Evolutionary conservation across 176 grass and related monocot genomes (phyloP).

Genomic region (Chrysopogon serrulatus): DNA sequence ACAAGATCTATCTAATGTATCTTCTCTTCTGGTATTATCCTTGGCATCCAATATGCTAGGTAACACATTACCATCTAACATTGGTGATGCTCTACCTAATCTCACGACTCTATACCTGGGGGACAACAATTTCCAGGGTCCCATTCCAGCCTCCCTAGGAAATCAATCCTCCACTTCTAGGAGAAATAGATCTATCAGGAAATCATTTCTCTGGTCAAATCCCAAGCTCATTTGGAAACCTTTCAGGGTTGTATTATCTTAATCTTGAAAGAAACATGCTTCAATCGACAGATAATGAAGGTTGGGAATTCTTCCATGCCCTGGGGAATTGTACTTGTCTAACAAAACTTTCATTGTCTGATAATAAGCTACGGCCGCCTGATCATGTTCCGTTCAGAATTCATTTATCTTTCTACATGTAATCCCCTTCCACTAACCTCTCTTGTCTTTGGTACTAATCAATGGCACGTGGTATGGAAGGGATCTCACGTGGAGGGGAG

Average conservation of each 20-base stretch:
- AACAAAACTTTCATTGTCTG: not conserved
- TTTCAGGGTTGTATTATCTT: not conserved
- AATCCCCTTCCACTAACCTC: not conserved
- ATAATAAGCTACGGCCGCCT: not conserved
- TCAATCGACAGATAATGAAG: not conserved
- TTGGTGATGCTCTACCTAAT: too few species aligned
- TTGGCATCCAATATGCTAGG: too few species aligned
- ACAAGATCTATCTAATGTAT: too few species aligned
- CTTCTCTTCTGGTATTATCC: too few species aligned
- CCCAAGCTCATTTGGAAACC: conserved; percentile 5
- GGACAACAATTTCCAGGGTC: too few species aligned
- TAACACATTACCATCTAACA: too few species aligned
- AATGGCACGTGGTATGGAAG: not conserved
- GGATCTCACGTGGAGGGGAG: too few species aligned
- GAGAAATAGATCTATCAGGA: accelerated
- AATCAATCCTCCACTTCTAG: too few species aligned
- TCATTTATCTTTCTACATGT: not conserved
- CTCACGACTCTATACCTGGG: too few species aligned
- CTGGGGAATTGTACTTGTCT: conserved; percentile 7
- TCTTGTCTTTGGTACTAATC: conserved; percentile 3
- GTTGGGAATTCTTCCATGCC: conserved; percentile 28
- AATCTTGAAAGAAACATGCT: not conserved
- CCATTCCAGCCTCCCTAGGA: not conserved
- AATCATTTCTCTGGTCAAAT: not conserved
- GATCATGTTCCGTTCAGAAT: not conserved